phyloP scores from a whole-genome alignment of 768 basidiomycete genomes.

The Albatrellus ellisii region DNA sequence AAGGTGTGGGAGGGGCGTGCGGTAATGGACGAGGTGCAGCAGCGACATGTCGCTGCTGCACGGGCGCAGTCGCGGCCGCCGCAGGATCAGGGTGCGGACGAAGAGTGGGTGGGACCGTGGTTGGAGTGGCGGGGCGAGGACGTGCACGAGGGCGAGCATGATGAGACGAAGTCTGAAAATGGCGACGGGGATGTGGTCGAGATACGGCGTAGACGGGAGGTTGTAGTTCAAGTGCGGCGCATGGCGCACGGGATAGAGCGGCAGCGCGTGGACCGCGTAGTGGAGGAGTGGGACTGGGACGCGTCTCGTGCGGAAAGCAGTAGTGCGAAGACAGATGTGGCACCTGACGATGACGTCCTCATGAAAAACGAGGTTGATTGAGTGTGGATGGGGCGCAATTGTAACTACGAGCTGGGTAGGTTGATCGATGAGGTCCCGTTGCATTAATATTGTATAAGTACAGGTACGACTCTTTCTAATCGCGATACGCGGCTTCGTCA shows the following conservation, averaged over 20 bases:
- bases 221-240: not conserved
- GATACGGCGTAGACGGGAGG: not conserved
- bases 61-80: no score
- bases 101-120: not conserved
- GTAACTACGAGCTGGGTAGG: no score
- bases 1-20: not conserved
- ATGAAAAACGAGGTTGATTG: no score
- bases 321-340: no score
- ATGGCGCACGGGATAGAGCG: not conserved
- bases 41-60: not conserved
- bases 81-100: not conserved
- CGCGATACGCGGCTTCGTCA: no score
- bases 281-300: not conserved
- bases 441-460: no score
- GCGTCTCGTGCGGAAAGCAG: no score
- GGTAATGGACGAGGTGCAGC: not conserved
- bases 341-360: no score
- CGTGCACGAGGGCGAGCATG: not conserved
- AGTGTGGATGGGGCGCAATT: no score
- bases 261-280: not conserved
- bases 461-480: no score
- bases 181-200: not conserved
- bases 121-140: not conserved
- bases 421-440: no score
- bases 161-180: not conserved